Evolutionary conservation across 352 stramenopile species (phyloP), one percentile per base, ranked within the genome.

Genomic region (Phytophthora palmivora): DNA sequence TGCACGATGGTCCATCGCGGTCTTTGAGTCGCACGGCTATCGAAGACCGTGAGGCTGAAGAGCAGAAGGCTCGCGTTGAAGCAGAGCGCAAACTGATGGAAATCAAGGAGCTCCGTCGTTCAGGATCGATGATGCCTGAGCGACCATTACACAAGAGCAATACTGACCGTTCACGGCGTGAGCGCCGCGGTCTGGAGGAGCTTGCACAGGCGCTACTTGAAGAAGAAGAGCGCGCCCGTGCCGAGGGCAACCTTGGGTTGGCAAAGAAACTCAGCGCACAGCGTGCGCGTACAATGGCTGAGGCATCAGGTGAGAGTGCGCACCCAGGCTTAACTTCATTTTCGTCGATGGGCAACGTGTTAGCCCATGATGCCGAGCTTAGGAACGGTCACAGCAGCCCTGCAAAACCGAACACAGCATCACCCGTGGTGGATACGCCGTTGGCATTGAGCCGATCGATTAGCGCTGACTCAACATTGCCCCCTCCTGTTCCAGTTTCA

Each of bases 11-110:
- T 19, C 58, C 64, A 10, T 46, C 67, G 6, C 70, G 68, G 18
- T 57, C 78, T 34, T 55, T 76, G 28, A 72, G 57, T 18, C 63
- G 66, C 24, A 48, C 87, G 39, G 63, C 81, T 15, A 70, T 71
- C 2, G 79, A 84, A 28, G 70, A 87, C 32, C 76, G 84, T 26
- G 82, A 90, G 38, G 52, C 76, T 32, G 85, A 95, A 73, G 87
- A 95, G 34, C 63, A 84, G 38, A 87, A 90, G 47, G 87, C 87
- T 14, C 87, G 87, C 11, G 26, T 87, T 19, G 87, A 95, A 56
- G 87, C 87, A 7, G 84, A 95, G 64, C 84, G 78, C 30, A 95
- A 94, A 58, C 48, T 95, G 38, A 73, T 89, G 67, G 87, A 95
- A 56, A 75, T 95, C 2, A 88, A 93, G 72, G 80, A 90, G 39